Evolutionary conservation across 257 asterid genomes (phyloP).

Genomic region (Buddleja alternifolia): DNA sequence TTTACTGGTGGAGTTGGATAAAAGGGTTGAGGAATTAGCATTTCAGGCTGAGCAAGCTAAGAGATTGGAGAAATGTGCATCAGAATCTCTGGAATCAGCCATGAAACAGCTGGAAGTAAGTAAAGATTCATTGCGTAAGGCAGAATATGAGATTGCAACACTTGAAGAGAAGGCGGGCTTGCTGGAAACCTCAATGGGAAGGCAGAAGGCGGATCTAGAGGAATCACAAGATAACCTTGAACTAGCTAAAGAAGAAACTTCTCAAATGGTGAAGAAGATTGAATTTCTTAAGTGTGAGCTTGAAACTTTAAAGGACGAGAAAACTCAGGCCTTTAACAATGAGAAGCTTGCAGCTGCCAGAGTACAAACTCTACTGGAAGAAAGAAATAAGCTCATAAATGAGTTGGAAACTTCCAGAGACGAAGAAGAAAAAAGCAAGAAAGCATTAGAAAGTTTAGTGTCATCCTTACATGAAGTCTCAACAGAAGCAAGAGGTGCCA

Average conservation of each 20-base stretch:
- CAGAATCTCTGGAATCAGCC: conserved; percentile 54
- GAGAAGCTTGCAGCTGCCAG: conserved; percentile 69
- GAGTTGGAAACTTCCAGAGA: conserved; percentile 66
- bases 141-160: conserved; percentile 53
- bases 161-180: conserved; percentile 67
- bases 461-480: conserved; percentile 78
- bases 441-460: conserved; percentile 75
- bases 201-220: conserved; percentile 56
- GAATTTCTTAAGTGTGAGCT: conserved; percentile 58
- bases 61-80: conserved; percentile 58
- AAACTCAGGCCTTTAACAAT: conserved; percentile 48
- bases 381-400: conserved; percentile 52
- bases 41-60: conserved; percentile 50
- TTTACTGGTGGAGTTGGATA: conserved; percentile 55
- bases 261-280: conserved; percentile 51
- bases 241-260: conserved; percentile 54
- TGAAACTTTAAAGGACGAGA: conserved; percentile 58
- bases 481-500: conserved; percentile 73
- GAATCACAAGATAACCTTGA: conserved; percentile 52
- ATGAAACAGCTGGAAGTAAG: conserved; percentile 68
- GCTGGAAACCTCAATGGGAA: conserved; percentile 52
- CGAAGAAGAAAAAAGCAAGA: conserved; percentile 82
- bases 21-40: conserved; percentile 45
- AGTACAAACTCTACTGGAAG: conserved; percentile 58
- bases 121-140: conserved; percentile 56